Base-by-base conservation (phyloP, 78 protist genomes). In the Protostelium mycophagum region DNA sequence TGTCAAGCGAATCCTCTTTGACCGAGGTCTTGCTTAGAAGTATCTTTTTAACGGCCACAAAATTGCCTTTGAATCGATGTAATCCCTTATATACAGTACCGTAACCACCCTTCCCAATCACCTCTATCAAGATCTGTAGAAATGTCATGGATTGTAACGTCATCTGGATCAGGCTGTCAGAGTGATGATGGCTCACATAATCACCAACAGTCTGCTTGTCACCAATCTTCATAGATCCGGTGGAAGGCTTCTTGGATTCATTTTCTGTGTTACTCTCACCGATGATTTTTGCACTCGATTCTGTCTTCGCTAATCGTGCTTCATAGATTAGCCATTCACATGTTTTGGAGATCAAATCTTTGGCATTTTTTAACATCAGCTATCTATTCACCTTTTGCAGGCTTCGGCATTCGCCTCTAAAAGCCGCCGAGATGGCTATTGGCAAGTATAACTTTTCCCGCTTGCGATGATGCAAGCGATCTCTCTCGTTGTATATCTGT, bases 81-180 rank as follows among this genome's bases (percentile, higher is more conserved):
- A 92, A 85, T 37, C 90, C 94, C 86, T 92, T 92, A 88, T 92
- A 92, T 63, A 92, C 94, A n/a, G 89, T 91, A 92, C 94, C 94
- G 73, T 89, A 92, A 39, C 94, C 94, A 85, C 94, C 94, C 87
- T 92, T 92, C 36, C 94, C 94, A 36, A 92, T 92, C 34, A 92
- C 89, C 85, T 92, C 94, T 28, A 92, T 92, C 86, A 92, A 88
- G 34, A 92, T 86, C 94, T 91, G 83, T 0, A 37, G 37, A 28
- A 87, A 10, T 1, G 1, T 39, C 31, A 28, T 1, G 51, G 0
- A 63, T 31, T 87, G 88, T 0, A 35, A 23, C 37, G 83, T 83
- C 16, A 28, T 38, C 9, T 28, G 16, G 84, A 88, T 35, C 9
- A 16, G 36, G 9, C 9, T 37, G 38, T 25, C 83, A 37, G 84